These are phyloP conservation scores for Hypoxylon subgilvum DNA, from an alignment of 495 filamentous ascomycete species.

Conservation along the genomic window DNA sequence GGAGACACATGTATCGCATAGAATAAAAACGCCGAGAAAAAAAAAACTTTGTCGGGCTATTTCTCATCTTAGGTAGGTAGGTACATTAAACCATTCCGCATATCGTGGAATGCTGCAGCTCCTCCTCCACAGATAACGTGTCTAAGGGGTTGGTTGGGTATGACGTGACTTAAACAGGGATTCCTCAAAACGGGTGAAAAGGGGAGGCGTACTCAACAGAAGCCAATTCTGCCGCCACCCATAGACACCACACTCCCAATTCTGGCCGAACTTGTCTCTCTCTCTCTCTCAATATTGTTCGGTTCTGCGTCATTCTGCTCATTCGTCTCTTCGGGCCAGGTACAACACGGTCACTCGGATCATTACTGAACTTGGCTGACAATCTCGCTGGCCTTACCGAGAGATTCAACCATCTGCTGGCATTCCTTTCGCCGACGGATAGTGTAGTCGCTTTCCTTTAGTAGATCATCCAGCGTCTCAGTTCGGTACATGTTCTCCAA, in stretches of 20 bases:
- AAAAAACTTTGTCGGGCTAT: conserved; percentile 5
- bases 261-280: background rate
- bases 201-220: conserved; percentile 20
- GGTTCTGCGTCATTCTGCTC: conserved; percentile 5
- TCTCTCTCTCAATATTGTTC: no score
- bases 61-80: conserved; percentile 32
- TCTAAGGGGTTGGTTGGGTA: conserved; percentile 17
- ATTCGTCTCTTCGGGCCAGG: background rate
- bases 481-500: conserved; percentile 97
- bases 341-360: background rate
- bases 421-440: conserved; percentile 95
- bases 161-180: conserved; percentile 11
- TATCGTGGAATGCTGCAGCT: conserved; percentile 18
- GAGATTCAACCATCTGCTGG: conserved; percentile 96
- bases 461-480: conserved; percentile 85
- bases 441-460: conserved; percentile 98
- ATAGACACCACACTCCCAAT: conserved; percentile 11
- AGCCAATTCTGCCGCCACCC: conserved; percentile 14
- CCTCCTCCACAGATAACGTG: conserved; percentile 29
- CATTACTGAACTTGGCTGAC: conserved; percentile 90
- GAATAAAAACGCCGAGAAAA: background rate
- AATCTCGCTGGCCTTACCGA: conserved; percentile 89
- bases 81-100: conserved; percentile 26
- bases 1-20: background rate
- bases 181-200: conserved; percentile 12